phyloP scores from a whole-genome alignment of 495 filamentous ascomycete genomes.

The Letharia lupina region DNA sequence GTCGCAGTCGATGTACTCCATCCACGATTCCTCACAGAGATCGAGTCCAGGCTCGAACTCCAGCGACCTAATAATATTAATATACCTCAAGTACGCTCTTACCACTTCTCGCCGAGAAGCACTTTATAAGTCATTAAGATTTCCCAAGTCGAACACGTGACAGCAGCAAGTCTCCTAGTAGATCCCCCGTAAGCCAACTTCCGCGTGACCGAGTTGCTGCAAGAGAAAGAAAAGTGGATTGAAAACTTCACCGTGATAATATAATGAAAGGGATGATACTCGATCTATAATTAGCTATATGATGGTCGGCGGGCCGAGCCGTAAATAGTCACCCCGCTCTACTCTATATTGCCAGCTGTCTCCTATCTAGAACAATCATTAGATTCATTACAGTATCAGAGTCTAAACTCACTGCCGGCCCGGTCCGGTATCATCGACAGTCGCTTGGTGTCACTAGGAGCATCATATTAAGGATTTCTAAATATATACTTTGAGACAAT shows the following conservation, averaged over 20 bases:
- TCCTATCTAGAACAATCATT: not conserved
- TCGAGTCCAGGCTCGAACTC: not conserved
- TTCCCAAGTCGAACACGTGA: not conserved
- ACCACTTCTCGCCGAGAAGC: slow-evolving; percentile 13
- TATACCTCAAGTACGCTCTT: slow-evolving; percentile 4
- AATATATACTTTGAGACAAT: not conserved
- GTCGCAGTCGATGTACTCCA: not conserved
- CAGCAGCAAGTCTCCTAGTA: slow-evolving; percentile 1
- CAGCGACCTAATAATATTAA: not conserved
- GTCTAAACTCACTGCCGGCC: not conserved
- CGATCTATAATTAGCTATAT: no score
- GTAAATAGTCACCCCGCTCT: no score
- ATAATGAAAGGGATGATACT: no score
- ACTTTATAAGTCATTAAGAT: slow-evolving; percentile 11
- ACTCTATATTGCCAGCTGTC: not conserved
- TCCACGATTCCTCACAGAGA: not conserved
- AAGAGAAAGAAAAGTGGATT: no score
- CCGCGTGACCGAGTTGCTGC: no score
- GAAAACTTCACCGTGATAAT: no score
- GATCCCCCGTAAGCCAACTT: no score
- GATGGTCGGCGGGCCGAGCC: not conserved
- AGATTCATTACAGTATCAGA: not conserved
- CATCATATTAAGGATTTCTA: not conserved
- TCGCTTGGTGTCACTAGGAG: not conserved
- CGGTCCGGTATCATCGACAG: not conserved